Evolutionary conservation across 1,139 yeast species (phyloP).

Genomic region (Nematodospora anomalae): DNA sequence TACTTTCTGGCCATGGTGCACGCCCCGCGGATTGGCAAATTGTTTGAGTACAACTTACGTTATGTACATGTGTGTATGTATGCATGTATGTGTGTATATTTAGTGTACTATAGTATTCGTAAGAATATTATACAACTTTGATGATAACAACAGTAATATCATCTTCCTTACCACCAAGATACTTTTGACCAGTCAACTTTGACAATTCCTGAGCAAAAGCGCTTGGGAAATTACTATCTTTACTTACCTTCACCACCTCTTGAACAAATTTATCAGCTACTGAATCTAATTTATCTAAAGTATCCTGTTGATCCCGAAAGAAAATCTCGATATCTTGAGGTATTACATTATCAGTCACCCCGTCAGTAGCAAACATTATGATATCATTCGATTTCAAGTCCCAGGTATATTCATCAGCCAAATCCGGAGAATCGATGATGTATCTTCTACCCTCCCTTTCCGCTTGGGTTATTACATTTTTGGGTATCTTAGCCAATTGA

Average conservation of each 20-base stretch:
- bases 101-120: too few relatives aligned
- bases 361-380: conserved; percentile 88
- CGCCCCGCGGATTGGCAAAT: too few relatives aligned
- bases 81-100: too few relatives aligned
- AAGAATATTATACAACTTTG: conserved; percentile 49
- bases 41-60: too few relatives aligned
- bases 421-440: conserved; percentile 55
- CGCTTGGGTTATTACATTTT: conserved; percentile 55
- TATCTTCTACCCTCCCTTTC: conserved; percentile 57
- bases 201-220: conserved; percentile 85
- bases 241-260: conserved; percentile 68
- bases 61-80: conserved; percentile 1
- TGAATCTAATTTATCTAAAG: conserved; percentile 26
- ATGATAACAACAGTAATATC: conserved; percentile 84
- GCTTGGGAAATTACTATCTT: conserved; percentile 73
- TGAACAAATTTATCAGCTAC: conserved; percentile 61
- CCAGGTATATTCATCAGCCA: conserved; percentile 52
- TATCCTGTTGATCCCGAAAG: conserved; percentile 45
- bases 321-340: conserved; percentile 70
- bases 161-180: conserved; percentile 92
- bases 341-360: conserved; percentile 83
- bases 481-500: conserved; percentile 85
- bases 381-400: conserved; percentile 67
- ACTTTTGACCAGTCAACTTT: conserved; percentile 64
- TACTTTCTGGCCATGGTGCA: too few relatives aligned